Evolutionary conservation across 164 flowering plant species (phyloP).

Genomic region (Stephania cephalantha): DNA sequence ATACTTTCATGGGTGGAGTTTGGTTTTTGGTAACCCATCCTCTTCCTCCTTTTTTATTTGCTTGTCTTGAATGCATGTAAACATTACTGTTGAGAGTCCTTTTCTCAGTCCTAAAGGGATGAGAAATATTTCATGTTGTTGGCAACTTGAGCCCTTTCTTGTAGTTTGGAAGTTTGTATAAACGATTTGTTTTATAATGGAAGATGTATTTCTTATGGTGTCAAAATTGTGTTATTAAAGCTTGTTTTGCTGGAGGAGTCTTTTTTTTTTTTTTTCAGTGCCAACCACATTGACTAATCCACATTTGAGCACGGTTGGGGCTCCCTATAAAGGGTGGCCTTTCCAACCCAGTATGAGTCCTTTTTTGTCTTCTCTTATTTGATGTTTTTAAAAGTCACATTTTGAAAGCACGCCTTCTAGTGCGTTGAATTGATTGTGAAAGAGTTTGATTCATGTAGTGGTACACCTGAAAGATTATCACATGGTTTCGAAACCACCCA

Average conservation of each 20-base stretch:
- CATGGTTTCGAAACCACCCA: slow-evolving; percentile 27
- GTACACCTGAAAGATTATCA: background rate
- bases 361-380: too few relatives aligned
- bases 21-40: background rate
- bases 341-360: too few relatives aligned
- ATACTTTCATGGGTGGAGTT: background rate
- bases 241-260: too few relatives aligned
- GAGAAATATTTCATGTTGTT: background rate
- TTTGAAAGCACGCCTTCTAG: too few relatives aligned
- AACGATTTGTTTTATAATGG: background rate
- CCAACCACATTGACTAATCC: too few relatives aligned
- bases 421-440: too few relatives aligned
- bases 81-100: background rate
- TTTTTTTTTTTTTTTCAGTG: too few relatives aligned
- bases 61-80: background rate
- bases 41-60: background rate
- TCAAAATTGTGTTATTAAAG: too few relatives aligned
- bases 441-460: too few relatives aligned
- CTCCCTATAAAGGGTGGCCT: too few relatives aligned
- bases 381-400: too few relatives aligned
- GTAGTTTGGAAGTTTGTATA: background rate
- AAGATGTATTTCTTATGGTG: background rate
- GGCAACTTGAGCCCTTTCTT: background rate
- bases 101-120: background rate
- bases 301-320: too few relatives aligned